These are phyloP conservation scores for Suhomyces prunicola DNA, from an alignment of 805 yeast genomes.

Conservation along the genomic window DNA sequence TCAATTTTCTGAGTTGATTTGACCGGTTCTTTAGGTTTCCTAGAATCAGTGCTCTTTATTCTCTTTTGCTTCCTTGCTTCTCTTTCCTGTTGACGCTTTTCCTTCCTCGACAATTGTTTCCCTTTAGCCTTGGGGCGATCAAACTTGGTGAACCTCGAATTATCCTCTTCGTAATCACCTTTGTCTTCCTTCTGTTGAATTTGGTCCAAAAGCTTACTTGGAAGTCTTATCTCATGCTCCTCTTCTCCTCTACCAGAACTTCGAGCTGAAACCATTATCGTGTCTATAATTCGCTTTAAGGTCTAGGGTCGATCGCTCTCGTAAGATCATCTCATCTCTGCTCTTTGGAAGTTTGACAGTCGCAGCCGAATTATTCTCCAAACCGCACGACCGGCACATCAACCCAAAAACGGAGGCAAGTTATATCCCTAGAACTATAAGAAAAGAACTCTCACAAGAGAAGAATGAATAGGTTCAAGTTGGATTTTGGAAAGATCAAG, in stretches of 20 bases:
- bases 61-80: conserved; percentile 30
- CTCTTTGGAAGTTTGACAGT: neutral
- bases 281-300: neutral
- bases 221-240: conserved; percentile 50
- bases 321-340: neutral
- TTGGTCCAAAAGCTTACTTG: conserved; percentile 53
- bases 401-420: neutral
- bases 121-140: conserved; percentile 19
- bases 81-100: conserved; percentile 34
- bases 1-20: neutral
- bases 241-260: conserved; percentile 8
- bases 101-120: conserved; percentile 29
- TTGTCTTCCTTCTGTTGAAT: conserved; percentile 39
- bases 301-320: neutral
- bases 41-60: conserved; percentile 1
- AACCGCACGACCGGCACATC: neutral
- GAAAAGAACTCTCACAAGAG: neutral
- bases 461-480: conserved; percentile 30
- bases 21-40: neutral
- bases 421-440: neutral
- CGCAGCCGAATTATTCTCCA: neutral
- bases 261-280: neutral
- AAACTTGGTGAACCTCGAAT: conserved; percentile 14
- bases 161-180: conserved; percentile 43
- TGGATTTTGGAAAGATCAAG: conserved; percentile 38